Conservation (phyloP, 2,329 filamentous ascomycete species). For the Ophiostoma ips region DNA sequence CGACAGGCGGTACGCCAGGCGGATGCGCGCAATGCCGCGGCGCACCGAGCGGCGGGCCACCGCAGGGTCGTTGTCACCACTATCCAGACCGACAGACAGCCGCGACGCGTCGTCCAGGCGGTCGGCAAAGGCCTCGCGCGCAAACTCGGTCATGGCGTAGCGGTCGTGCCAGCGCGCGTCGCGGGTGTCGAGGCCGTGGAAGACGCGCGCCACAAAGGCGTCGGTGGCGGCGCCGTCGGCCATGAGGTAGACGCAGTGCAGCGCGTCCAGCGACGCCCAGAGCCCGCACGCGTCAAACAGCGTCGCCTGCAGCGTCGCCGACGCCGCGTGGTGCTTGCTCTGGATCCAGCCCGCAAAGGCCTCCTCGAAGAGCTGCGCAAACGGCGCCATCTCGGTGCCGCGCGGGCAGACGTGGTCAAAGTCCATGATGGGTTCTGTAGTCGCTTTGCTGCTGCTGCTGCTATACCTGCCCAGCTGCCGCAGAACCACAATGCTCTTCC, state of each 20-base stretch:
- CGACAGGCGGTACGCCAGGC: slow-evolving; percentile 52
- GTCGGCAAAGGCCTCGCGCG: slow-evolving; percentile 54
- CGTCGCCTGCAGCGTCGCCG: slow-evolving; percentile 47
- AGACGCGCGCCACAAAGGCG: slow-evolving; percentile 53
- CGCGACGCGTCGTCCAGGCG: slow-evolving; percentile 30
- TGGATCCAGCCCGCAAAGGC: slow-evolving; percentile 66
- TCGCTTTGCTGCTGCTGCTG: slow-evolving; percentile 18
- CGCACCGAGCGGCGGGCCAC: slow-evolving; percentile 44
- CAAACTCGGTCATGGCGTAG: slow-evolving; percentile 65
- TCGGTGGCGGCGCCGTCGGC: slow-evolving; percentile 57
- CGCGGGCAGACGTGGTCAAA: slow-evolving; percentile 41
- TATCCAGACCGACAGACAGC: slow-evolving; percentile 12
- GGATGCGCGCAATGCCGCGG: slow-evolving; percentile 46
- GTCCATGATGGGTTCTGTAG: slow-evolving; percentile 34
- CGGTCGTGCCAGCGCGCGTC: slow-evolving; percentile 60
- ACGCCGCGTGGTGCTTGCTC: slow-evolving; percentile 57
- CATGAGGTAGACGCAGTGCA: slow-evolving; percentile 65
- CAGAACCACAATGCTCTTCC: slow-evolving; percentile 80
- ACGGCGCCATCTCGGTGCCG: slow-evolving; percentile 43
- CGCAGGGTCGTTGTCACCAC: slow-evolving; percentile 22
- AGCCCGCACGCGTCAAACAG: slow-evolving; percentile 60
- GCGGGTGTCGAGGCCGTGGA: slow-evolving; percentile 55
- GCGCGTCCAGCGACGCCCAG: slow-evolving; percentile 45
- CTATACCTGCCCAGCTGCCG: slow-evolving; percentile 49
- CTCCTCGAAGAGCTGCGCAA: slow-evolving; percentile 58